Base-by-base conservation (phyloP, 768 basidiomycete genomes). In the Boletus rubropictus region DNA sequence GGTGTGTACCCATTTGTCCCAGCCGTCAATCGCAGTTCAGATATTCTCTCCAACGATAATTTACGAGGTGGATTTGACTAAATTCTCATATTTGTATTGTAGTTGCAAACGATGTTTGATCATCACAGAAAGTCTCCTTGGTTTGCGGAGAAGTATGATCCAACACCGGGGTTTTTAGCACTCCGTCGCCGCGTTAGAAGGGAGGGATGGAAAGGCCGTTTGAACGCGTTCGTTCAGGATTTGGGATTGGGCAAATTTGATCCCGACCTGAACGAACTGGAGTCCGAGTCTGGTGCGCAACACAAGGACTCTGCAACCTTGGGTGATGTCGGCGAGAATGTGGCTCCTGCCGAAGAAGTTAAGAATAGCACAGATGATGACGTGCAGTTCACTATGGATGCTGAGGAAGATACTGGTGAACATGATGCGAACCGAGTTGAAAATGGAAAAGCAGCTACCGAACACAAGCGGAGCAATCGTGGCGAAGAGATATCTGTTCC, bases 71-170 rank as follows among this genome's bases (percentile, higher is more conserved):
- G 44, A 45, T 42, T 52, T 59, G 46, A 49, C 64, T 64, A 49
- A 66, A 54, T 43, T 45, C 28, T 46, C 52, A 52, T 61, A 60
- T 61, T 65, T 67, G 67, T 72, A 69, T 71, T 76, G 65, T 77
- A 97, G 93, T 81, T 95, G 61, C 89, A 90, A 74, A 86, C 87
- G 48, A 86, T 97, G 78, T 96, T 91, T 77, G 87, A 96, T 28
- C 87, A 91, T 69, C 94, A 97, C 73, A 81, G 84, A 69, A 85
- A 86, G 62, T 90, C 89, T n/a, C 86, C 91, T 12, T 97, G 94
- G 94, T 97, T 96, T 73, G 80, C 82, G 46, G 94, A 97, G 75
- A 89, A 90, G 67, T 97, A 97, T 72, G 89, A 92, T 51, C 86
- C 86, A 47, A 68, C 81, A 34, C 73, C 79, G 42, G 85, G 89